Conservation (phyloP, 2,329 filamentous ascomycete genomes). For the Arthrobotrys musiformis region DNA sequence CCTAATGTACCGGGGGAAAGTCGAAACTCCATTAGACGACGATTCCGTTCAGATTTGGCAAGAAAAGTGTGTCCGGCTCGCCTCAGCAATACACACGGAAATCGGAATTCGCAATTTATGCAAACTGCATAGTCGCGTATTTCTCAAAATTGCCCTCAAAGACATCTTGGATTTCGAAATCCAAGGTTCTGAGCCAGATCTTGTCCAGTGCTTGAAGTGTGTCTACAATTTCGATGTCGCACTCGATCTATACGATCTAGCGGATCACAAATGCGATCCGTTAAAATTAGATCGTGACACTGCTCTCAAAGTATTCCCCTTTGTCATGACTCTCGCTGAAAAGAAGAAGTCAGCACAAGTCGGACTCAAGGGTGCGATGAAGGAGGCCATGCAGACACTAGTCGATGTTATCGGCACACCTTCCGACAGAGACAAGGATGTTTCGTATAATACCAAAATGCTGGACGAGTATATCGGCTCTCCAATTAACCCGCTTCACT, state of each 20-base stretch:
- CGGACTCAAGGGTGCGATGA: constrained; percentile 87
- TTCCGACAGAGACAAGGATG: constrained; percentile 66
- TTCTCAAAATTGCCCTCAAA: constrained; percentile 86
- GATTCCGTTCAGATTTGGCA: constrained; percentile 43
- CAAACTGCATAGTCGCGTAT: constrained; percentile 78
- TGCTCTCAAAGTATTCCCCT: constrained; percentile 82
- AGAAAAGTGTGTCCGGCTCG: constrained; percentile 72
- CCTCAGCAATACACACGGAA: constrained; percentile 83
- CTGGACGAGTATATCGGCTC: constrained; percentile 83
- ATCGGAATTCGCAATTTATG: constrained; percentile 86
- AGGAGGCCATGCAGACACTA: constrained; percentile 89
- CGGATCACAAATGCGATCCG: constrained; percentile 81
- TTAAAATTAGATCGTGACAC: constrained; percentile 83
- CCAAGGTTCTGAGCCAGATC: constrained; percentile 84
- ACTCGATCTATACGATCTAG: constrained; percentile 68
- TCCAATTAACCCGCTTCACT: constrained; percentile 80
- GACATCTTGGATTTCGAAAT: constrained; percentile 77
- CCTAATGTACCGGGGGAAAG: constrained; percentile 56
- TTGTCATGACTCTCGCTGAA: constrained; percentile 81
- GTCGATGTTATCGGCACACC: constrained; percentile 81
- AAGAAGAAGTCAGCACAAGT: constrained; percentile 86
- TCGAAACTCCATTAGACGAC: constrained; percentile 46
- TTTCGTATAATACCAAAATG: constrained; percentile 87
- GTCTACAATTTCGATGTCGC: constrained; percentile 58
- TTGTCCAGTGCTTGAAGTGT: constrained; percentile 68